These are phyloP conservation scores for Globisporangium okanoganense DNA, from an alignment of 352 stramenopile species.

Conservation along the genomic window DNA sequence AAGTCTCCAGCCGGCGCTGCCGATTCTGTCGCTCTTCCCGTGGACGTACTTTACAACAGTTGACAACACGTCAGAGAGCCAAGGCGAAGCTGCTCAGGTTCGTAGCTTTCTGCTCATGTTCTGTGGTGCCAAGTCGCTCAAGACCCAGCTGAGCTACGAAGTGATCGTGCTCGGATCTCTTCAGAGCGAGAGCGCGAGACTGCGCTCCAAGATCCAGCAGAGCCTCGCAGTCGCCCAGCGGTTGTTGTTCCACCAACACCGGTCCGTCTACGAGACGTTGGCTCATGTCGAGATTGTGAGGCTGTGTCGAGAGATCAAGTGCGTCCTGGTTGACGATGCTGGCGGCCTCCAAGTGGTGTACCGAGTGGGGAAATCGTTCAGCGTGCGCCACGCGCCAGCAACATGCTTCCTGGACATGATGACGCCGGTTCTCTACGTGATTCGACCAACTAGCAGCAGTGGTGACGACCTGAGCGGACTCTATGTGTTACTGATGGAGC, in stretches of 20 bases:
- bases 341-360: slow-evolving; percentile 52
- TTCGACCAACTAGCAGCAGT: slow-evolving; percentile 17
- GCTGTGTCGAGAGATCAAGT: slow-evolving; percentile 28
- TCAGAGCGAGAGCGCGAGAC: slow-evolving; percentile 20
- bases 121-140: slow-evolving; percentile 51
- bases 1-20: slow-evolving; percentile 14
- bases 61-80: not conserved
- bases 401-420: slow-evolving; percentile 46
- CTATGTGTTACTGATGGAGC: slow-evolving; percentile 53
- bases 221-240: slow-evolving; percentile 47
- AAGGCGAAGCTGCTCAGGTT: slow-evolving; percentile 15
- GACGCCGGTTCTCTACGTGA: slow-evolving; percentile 32
- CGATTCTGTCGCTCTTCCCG: slow-evolving; percentile 49
- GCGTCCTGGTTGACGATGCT: slow-evolving; percentile 35
- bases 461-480: slow-evolving; percentile 29
- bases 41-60: slow-evolving; percentile 44
- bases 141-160: slow-evolving; percentile 41
- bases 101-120: slow-evolving; percentile 36
- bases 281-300: slow-evolving; percentile 26
- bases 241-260: slow-evolving; percentile 47
- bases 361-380: slow-evolving; percentile 36
- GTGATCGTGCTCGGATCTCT: slow-evolving; percentile 41
- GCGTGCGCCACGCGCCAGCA: slow-evolving; percentile 23
- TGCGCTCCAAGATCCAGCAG: slow-evolving; percentile 20
- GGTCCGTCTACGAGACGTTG: slow-evolving; percentile 33